Conservation (phyloP, 2,329 filamentous ascomycete genomes). For the Fusarium abutilonis region DNA sequence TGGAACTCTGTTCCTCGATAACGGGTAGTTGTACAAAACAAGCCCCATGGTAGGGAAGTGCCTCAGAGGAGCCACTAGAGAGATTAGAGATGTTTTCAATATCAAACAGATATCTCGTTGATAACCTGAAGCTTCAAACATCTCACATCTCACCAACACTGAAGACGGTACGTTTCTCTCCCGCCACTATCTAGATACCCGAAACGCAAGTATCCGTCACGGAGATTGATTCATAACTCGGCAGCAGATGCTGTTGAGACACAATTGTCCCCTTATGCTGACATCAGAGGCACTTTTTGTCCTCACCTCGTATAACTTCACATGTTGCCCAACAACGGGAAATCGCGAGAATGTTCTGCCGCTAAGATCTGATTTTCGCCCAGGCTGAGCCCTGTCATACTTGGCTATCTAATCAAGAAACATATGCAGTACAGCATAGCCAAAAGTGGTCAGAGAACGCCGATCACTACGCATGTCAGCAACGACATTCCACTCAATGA, state of each 20-base stretch:
- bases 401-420: conserved; percentile 11
- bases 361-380: not conserved
- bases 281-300: conserved; percentile 1
- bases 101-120: not conserved
- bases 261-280: not conserved
- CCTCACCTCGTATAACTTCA: not conserved
- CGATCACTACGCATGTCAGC: conserved; percentile 13
- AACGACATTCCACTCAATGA: not conserved
- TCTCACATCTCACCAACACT: not conserved
- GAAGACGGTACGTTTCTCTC: accelerated
- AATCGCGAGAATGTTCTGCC: not conserved
- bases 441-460: conserved; percentile 4
- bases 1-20: not conserved
- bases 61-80: not conserved
- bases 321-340: not conserved
- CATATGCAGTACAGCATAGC: conserved; percentile 5
- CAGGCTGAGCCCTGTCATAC: conserved; percentile 6
- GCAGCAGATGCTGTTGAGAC: not conserved
- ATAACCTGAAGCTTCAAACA: not conserved
- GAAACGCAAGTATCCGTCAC: not conserved
- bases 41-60: not conserved
- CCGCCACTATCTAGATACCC: not conserved
- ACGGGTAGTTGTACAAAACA: not conserved
- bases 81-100: not conserved
- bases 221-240: not conserved